phyloP scores from a whole-genome alignment of 2,329 filamentous ascomycete species.

The Keithomyces neogunnii region DNA sequence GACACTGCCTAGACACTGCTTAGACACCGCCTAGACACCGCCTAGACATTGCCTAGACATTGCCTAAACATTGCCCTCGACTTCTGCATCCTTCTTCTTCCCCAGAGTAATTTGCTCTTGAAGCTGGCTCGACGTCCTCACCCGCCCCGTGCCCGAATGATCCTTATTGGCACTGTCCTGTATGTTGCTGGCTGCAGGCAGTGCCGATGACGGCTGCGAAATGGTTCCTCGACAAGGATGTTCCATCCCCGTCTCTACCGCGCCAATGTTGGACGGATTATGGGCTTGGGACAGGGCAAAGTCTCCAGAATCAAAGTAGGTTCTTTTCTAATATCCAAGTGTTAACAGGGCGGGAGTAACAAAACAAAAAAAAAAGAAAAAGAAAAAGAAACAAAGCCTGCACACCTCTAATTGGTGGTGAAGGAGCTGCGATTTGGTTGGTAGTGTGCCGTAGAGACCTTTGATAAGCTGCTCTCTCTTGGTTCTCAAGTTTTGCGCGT shows the following conservation, averaged over 20 bases:
- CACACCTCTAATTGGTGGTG: constrained; percentile 11
- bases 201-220: constrained; percentile 8
- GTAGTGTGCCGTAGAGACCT: constrained; percentile 7
- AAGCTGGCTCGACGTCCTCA: too few species aligned
- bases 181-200: constrained; percentile 12
- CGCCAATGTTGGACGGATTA: constrained; percentile 11
- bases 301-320: constrained; percentile 14
- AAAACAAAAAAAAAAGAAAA: neutral
- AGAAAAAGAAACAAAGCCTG: neutral
- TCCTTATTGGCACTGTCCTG: neutral
- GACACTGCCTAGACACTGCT: too few species aligned
- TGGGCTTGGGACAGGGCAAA: constrained; percentile 13
- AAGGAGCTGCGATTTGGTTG: constrained; percentile 9
- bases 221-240: constrained; percentile 10
- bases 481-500: too few species aligned
- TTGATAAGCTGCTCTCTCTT: neutral
- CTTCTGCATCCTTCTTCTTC: too few species aligned
- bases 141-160: too few species aligned
- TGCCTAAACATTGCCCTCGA: too few species aligned
- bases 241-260: constrained; percentile 10
- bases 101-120: too few species aligned
- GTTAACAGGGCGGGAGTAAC: neutral
- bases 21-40: too few species aligned
- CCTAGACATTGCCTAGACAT: too few species aligned
- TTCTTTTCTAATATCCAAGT: constrained; percentile 3